phyloP scores from a whole-genome alignment of 805 yeast genomes.

The Candida tammaniensis region DNA sequence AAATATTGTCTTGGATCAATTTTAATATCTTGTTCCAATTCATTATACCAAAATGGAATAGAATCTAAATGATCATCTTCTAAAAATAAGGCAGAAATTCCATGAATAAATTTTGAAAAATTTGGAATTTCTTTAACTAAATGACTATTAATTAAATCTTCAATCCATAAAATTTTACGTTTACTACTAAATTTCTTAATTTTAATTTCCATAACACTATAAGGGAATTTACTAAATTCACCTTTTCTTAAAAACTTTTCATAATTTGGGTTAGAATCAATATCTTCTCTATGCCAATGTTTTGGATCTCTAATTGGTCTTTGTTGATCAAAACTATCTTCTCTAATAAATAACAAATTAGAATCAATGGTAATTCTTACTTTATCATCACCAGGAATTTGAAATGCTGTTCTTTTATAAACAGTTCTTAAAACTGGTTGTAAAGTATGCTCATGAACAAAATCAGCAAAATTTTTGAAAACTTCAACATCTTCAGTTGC shows the following conservation, averaged over 20 bases:
- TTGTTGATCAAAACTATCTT: conserved; percentile 79
- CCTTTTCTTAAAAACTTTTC: conserved; percentile 76
- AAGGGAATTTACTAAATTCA: conserved; percentile 81
- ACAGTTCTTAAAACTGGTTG: conserved; percentile 86
- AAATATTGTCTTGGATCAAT: conserved; percentile 77
- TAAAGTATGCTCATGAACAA: conserved; percentile 61
- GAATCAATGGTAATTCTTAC: conserved; percentile 89
- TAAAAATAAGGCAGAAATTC: conserved; percentile 80
- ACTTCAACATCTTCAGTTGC: conserved; percentile 49
- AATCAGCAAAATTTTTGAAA: conserved; percentile 51
- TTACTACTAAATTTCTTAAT: conserved; percentile 33
- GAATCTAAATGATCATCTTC: conserved; percentile 90
- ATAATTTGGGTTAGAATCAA: conserved; percentile 75
- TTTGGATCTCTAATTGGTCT: conserved; percentile 88
- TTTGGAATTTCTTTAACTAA: conserved; percentile 98
- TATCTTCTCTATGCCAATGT: conserved; percentile 89
- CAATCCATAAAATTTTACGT: conserved; percentile 71
- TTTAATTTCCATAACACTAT: conserved; percentile 84
- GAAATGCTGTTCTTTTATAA: conserved; percentile 92
- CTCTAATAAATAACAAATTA: conserved; percentile 82
- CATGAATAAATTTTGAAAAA: conserved; percentile 95
- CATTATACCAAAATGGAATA: conserved; percentile 94
- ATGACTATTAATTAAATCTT: conserved; percentile 79
- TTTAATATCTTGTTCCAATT: conserved; percentile 69
- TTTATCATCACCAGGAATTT: conserved; percentile 95